Conservation (phyloP, 1,284 basidiomycete species). For the Ustilago nuda region DNA sequence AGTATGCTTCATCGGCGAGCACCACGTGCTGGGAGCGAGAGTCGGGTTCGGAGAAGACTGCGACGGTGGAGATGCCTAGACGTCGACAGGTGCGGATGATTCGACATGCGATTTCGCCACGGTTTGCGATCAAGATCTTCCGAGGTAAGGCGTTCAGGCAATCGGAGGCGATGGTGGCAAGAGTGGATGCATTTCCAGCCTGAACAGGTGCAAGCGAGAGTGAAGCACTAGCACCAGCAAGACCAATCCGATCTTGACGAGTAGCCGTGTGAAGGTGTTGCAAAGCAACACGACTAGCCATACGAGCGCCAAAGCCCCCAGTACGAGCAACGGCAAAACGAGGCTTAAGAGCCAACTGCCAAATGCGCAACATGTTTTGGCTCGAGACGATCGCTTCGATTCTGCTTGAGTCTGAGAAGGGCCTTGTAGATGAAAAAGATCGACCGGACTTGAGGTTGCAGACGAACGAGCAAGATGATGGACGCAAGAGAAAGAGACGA, state of each 20-base stretch:
- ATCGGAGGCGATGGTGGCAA: conserved; percentile 15
- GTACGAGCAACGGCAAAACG: conserved; percentile 14
- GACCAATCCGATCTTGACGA: neutral
- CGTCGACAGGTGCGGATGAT: conserved; percentile 89
- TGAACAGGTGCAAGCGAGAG: neutral
- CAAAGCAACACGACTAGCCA: conserved; percentile 4
- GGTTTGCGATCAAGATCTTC: conserved; percentile 70
- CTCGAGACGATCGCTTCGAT: too few relatives aligned
- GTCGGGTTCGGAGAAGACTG: conserved; percentile 89
- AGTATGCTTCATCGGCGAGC: conserved; percentile 94
- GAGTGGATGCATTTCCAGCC: neutral
- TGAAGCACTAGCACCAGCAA: too few relatives aligned
- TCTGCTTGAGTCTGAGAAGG: neutral
- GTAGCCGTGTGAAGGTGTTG: conserved; percentile 17
- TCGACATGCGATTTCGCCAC: conserved; percentile 93
- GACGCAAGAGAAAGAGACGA: neutral
- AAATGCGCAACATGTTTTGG: conserved; percentile 21
- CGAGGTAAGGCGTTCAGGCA: conserved; percentile 41
- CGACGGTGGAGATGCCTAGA: conserved; percentile 87
- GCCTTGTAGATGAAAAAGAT: neutral
- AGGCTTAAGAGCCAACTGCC: conserved; percentile 19
- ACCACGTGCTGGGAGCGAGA: conserved; percentile 78
- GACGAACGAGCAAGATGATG: neutral
- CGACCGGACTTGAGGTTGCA: neutral
- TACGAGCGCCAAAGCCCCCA: neutral